phyloP scores from a whole-genome alignment of 2,329 filamentous ascomycete species.

The Microcera coccophila region DNA sequence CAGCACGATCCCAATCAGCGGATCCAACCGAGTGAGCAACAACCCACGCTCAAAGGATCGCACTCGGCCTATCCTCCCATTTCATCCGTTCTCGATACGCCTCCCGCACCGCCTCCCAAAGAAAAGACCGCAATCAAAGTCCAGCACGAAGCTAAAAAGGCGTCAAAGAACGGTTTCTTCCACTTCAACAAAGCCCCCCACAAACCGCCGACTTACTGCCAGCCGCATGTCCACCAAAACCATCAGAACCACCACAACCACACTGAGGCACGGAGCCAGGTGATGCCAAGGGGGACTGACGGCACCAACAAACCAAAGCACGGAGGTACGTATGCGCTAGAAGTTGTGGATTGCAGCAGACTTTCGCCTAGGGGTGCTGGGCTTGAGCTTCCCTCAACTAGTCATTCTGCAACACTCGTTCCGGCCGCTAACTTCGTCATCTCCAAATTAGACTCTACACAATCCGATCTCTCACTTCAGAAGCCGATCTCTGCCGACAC shows the following conservation, averaged over 20 bases:
- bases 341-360: conserved; percentile 12
- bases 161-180: conserved; percentile 49
- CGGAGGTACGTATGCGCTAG: conserved; percentile 33
- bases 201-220: conserved; percentile 38
- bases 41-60: conserved; percentile 14
- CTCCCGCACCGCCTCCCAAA: conserved; percentile 19
- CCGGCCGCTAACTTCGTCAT: conserved; percentile 20
- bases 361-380: conserved; percentile 15
- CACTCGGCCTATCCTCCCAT: conserved; percentile 22
- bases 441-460: conserved; percentile 24
- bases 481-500: conserved; percentile 40
- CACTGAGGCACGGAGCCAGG: conserved; percentile 36
- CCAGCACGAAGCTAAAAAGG: conserved; percentile 38
- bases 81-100: conserved; percentile 25
- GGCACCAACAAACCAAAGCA: conserved; percentile 28
- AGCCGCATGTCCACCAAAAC: conserved; percentile 16
- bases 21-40: conserved; percentile 10
- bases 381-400: conserved; percentile 5
- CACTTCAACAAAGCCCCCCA: conserved; percentile 48
- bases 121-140: conserved; percentile 12
- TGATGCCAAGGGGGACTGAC: conserved; percentile 37
- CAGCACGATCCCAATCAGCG: conserved; percentile 3
- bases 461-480: conserved; percentile 33
- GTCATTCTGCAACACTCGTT: background rate
- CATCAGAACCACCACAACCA: conserved; percentile 24